These are phyloP conservation scores for Golubevia sp. DNA, from an alignment of 1,284 basidiomycete genomes.

Conservation along the genomic window DNA sequence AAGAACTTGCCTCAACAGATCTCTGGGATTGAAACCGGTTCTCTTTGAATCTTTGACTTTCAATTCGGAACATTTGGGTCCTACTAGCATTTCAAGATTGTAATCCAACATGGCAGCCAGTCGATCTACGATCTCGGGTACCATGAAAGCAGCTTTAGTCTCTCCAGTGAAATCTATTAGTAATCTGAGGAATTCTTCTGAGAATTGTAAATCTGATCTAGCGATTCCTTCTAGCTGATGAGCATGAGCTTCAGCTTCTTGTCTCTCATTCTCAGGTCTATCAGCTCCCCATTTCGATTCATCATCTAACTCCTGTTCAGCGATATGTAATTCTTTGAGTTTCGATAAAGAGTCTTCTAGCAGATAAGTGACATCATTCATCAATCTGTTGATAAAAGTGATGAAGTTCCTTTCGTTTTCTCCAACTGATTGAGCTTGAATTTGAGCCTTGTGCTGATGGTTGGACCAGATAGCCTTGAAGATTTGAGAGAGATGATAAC, in stretches of 20 bases:
- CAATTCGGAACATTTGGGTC: constrained; percentile 79
- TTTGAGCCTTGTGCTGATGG: neutral
- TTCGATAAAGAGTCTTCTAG: constrained; percentile 94
- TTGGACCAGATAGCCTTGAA: constrained; percentile 47
- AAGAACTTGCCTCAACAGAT: constrained; percentile 82
- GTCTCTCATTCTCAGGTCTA: constrained; percentile 71
- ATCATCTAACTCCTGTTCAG: constrained; percentile 84
- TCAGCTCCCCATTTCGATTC: constrained; percentile 71
- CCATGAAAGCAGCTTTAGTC: constrained; percentile 89
- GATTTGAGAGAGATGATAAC: constrained; percentile 63
- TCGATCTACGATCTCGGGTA: constrained; percentile 92
- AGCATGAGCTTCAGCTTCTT: constrained; percentile 81
- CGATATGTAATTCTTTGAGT: constrained; percentile 81
- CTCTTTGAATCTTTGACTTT: constrained; percentile 85
- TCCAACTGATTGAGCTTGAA: neutral
- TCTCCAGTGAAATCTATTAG: constrained; percentile 91
- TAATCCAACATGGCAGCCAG: constrained; percentile 97
- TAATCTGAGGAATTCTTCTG: constrained; percentile 83
- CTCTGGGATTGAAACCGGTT: constrained; percentile 84
- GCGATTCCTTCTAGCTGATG: constrained; percentile 80
- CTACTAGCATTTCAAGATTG: constrained; percentile 86
- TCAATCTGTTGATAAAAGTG: constrained; percentile 94
- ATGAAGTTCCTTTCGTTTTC: constrained; percentile 63
- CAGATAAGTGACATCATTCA: constrained; percentile 98
- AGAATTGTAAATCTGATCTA: constrained; percentile 82